Conservation (phyloP, 2,329 filamentous ascomycete species). For the Nemania serpens region DNA sequence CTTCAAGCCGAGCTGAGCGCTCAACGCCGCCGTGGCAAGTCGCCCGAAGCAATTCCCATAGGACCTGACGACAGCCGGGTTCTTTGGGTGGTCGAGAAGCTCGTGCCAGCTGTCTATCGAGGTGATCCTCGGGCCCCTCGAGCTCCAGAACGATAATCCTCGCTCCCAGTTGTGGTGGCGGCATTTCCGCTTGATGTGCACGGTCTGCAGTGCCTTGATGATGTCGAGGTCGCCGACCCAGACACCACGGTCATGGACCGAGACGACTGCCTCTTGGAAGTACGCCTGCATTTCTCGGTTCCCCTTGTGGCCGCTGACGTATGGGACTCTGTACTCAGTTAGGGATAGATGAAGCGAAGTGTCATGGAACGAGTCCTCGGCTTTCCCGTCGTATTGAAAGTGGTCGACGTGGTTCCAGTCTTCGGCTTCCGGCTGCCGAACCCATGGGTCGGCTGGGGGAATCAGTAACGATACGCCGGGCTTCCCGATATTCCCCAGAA, state of each 20-base stretch:
- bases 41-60: no score
- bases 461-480: neutral
- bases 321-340: neutral
- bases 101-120: no score
- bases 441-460: neutral
- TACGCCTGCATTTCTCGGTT: neutral
- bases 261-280: conserved; percentile 3
- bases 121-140: no score
- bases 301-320: neutral
- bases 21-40: no score
- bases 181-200: no score
- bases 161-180: no score
- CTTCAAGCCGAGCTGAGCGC: no score
- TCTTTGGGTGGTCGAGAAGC: no score
- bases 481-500: conserved; percentile 3
- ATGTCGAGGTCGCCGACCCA: conserved; percentile 7
- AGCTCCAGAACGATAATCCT: no score
- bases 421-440: neutral
- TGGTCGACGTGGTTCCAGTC: neutral
- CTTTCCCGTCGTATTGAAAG: neutral
- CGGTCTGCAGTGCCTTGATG: neutral
- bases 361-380: neutral
- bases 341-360: conserved; percentile 5
- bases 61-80: no score
- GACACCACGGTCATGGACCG: neutral